phyloP scores from a whole-genome alignment of 23 red algal species.

The Gracilaria domingensis region DNA sequence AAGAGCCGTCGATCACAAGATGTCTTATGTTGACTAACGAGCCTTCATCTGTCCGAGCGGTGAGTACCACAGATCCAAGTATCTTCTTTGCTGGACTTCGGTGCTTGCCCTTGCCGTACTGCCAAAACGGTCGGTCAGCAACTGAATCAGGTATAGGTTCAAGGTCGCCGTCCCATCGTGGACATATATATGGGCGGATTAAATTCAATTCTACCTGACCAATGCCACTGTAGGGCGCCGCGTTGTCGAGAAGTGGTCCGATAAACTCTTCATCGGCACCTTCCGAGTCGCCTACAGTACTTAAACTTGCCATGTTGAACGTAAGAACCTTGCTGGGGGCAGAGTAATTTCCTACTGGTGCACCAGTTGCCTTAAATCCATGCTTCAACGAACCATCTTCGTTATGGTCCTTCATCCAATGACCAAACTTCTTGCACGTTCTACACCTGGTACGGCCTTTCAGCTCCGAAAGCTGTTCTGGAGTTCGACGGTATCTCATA shows the following conservation, averaged over 20 bases:
- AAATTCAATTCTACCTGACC: neutral
- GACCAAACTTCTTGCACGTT: constrained; percentile 1
- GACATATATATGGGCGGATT: neutral
- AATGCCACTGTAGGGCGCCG: constrained; percentile 54
- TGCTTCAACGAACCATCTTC: constrained; percentile 38
- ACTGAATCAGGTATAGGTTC: constrained; percentile 34
- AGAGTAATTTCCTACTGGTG: neutral
- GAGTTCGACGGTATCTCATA: neutral
- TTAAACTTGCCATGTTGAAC: constrained; percentile 5
- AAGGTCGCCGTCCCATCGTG: constrained; percentile 31
- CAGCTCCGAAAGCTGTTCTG: constrained; percentile 17
- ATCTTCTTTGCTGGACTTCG: constrained; percentile 6
- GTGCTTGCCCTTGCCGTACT: constrained; percentile 56
- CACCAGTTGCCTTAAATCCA: neutral
- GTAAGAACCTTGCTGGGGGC: neutral
- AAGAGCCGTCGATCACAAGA: neutral
- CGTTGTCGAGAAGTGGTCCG: constrained; percentile 47
- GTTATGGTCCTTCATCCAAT: constrained; percentile 15
- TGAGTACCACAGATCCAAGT: constrained; percentile 19
- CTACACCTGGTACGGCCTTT: neutral
- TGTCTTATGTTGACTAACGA: neutral
- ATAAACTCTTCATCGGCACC: neutral
- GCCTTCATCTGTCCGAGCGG: neutral
- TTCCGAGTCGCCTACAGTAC: too few species aligned
- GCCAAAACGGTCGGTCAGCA: constrained; percentile 39